Base-by-base conservation (phyloP, 2,329 filamentous ascomycete genomes). In the Knufia fluminis region DNA sequence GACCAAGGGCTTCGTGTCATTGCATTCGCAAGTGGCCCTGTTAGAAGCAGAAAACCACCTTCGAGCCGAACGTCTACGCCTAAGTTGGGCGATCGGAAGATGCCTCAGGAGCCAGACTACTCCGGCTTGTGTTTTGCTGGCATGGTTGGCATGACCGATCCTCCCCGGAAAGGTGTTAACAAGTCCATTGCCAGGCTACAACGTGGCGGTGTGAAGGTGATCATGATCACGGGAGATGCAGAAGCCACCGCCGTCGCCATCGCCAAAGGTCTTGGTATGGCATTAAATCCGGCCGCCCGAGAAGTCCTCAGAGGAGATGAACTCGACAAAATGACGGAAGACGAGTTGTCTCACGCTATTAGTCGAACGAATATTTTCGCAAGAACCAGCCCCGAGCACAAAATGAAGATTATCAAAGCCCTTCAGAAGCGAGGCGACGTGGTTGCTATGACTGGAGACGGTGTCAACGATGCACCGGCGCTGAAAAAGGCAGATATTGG, bases 191-290 rank as follows among this genome's bases (percentile, higher is more conserved):
- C 87, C 58, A 83, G 85, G 54, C 72, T 98, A 49, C 91, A 97
- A 83, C 82, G 88, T 43, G 92, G 92, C 48, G 91, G 91, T 33
- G 92, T 98, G 54, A 92, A 89, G 66, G 87, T 98, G 42, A 94
- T 98, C 59, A 98, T 98, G 92, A 97, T 98, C 58, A 98, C 92
- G 8, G 92, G 92, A 51, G 92, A 98, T 66, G 88, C 92, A 14
- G 89, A 97, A 65, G 88, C 88, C 1, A 98, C 92, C 2, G 92
- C 92, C 2, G 75, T 96, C 40, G 92, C 92, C 0, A 97, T 98
- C 63, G 92, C 87, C 24, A 87, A 79, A 66, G 91, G 95, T 62
- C 76, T 98, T n/a, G 92, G 92, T 35, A 98, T 98, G 87, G 81
- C 83, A 1, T 79, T 97, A 50, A 56, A 77, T 68, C 53, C 76